phyloP scores from a whole-genome alignment of 2,329 filamentous ascomycete species.

The Colletotrichum sp. region DNA sequence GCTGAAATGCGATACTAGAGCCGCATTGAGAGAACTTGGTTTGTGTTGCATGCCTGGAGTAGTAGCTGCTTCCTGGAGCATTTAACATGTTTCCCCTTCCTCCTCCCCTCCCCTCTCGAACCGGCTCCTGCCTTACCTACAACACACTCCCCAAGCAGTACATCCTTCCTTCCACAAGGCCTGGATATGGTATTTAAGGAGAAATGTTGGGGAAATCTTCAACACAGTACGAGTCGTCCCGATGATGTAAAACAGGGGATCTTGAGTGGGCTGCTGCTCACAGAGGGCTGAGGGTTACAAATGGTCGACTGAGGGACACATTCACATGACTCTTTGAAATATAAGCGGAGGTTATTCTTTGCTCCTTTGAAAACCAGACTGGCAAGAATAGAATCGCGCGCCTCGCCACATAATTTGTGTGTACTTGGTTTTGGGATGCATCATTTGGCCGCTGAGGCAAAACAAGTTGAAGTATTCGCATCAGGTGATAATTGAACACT shows the following conservation, averaged over 20 bases:
- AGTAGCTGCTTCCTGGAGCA: background rate
- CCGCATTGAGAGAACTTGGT: background rate
- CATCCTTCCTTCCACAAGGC: background rate
- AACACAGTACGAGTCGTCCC: background rate
- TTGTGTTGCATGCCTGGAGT: background rate
- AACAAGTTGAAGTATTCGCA: background rate
- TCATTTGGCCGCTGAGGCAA: background rate
- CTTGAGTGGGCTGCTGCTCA: background rate
- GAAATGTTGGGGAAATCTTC: background rate
- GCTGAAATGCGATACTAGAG: background rate
- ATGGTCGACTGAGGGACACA: background rate
- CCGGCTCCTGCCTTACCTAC: background rate
- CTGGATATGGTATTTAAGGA: background rate
- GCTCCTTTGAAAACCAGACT: background rate
- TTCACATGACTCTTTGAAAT: background rate
- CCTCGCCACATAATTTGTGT: fast-evolving
- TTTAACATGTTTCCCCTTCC: background rate
- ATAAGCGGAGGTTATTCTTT: background rate
- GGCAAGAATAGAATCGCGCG: background rate
- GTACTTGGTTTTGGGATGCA: fast-evolving
- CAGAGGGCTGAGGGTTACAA: background rate
- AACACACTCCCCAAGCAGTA: background rate
- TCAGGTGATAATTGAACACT: background rate
- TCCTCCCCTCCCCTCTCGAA: background rate
- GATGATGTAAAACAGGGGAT: background rate